Percentiles rank a stretch among this genome's conserved stretches.
Conservation (phyloP, 345 rosid genomes). For the Lepidium africanum region DNA sequence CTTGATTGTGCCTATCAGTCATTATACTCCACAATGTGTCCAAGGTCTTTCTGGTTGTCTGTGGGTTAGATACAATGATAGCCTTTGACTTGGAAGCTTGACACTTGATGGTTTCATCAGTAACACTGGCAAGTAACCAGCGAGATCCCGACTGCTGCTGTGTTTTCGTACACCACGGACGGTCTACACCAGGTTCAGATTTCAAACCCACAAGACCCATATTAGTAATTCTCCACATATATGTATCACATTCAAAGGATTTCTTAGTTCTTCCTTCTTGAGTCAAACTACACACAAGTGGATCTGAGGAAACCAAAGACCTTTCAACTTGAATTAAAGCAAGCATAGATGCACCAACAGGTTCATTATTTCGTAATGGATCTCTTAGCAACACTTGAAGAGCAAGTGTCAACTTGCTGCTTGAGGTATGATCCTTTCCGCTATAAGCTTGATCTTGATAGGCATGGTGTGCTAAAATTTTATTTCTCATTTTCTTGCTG, state of each 20-base stretch:
- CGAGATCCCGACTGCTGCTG: constrained; percentile 53
- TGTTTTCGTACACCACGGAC: constrained; percentile 42
- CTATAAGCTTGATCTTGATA: constrained; percentile 18
- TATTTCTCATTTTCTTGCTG: constrained; percentile 17
- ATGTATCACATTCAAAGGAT: constrained; percentile 9
- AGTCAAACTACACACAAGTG: constrained; percentile 5
- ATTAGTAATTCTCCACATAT: constrained; percentile 37
- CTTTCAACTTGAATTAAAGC: constrained; percentile 59
- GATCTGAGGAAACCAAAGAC: constrained; percentile 13
- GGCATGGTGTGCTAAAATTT: constrained; percentile 13
- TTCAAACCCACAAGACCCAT: constrained; percentile 59
- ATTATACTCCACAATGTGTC: constrained; percentile 68
- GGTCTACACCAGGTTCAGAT: constrained; percentile 29
- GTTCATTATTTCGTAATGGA: constrained; percentile 52
- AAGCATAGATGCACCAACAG: constrained; percentile 75
- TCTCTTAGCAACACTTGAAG: constrained; percentile 60
- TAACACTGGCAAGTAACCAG: constrained; percentile 62
- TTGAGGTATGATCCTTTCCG: constrained; percentile 27
- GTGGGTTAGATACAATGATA: constrained; percentile 28
- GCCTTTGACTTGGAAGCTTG: constrained; percentile 39
- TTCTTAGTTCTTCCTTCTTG: constrained; percentile 6
- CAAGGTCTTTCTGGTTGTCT: constrained; percentile 15
- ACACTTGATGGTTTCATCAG: constrained; percentile 31
- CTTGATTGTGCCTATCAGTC: constrained; percentile 14
- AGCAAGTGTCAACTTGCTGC: constrained; percentile 46